Conservation (phyloP, 176 grass and related monocot species). For the Rhynchospora tenuis region DNA sequence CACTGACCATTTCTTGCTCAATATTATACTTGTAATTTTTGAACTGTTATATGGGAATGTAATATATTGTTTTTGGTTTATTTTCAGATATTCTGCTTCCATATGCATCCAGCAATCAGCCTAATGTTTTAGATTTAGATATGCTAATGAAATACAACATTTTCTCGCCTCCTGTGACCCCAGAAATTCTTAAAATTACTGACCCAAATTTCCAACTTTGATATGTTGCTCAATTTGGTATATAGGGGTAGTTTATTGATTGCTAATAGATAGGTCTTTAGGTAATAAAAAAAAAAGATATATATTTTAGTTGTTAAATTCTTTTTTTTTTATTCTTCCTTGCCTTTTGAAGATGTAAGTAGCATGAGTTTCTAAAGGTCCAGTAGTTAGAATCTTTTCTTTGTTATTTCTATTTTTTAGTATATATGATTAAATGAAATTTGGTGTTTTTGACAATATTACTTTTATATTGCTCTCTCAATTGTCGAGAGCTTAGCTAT, state of each 20-base stretch:
- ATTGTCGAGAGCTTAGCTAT: not conserved
- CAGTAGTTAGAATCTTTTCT: not conserved
- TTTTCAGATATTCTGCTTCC: constrained; percentile 1
- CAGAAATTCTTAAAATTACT: not conserved
- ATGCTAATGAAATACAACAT: constrained; percentile 11
- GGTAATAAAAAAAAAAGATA: not conserved
- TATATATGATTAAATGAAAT: no score
- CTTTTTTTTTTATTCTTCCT: not conserved
- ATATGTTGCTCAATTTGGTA: constrained; percentile 1
- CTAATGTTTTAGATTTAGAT: not conserved
- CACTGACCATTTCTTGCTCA: not conserved
- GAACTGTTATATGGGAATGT: not conserved
- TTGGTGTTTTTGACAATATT: not conserved
- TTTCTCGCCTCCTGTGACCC: not conserved
- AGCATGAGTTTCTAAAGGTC: not conserved
- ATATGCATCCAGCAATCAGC: not conserved
- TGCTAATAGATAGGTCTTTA: not conserved
- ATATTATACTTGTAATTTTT: not conserved
- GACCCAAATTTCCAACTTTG: constrained; percentile 16
- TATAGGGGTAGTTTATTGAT: not conserved
- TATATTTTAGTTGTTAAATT: not conserved
- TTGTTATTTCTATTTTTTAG: not conserved
- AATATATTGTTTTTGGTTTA: not conserved
- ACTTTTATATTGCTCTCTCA: not conserved
- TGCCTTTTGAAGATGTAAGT: not conserved